Percentiles rank a stretch among this genome's conserved stretches.
phyloP scores from a whole-genome alignment of 2,329 filamentous ascomycete genomes.

The Plectosphaerella sp. region DNA sequence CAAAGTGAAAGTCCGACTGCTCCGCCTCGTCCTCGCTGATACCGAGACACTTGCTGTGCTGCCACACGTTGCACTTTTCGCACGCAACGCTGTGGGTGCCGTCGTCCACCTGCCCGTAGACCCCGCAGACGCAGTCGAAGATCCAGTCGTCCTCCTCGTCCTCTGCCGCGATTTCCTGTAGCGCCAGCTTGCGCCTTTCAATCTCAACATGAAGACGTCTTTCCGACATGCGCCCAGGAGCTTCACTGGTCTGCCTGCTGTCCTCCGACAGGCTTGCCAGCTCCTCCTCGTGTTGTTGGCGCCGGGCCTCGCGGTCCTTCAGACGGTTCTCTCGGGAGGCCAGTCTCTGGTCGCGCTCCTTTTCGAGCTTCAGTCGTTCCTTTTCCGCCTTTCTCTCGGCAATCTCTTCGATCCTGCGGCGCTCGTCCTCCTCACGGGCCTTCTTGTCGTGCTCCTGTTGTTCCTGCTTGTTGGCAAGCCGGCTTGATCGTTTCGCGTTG shows the following conservation, averaged over 20 bases:
- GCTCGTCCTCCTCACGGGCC: constrained; percentile 62
- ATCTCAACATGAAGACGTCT: constrained; percentile 79
- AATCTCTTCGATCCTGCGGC: constrained; percentile 60
- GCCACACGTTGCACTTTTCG: constrained; percentile 92
- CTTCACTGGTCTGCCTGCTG: constrained; percentile 54
- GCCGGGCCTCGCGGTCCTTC: constrained; percentile 79
- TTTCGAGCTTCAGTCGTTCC: constrained; percentile 53
- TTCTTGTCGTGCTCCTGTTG: constrained; percentile 71
- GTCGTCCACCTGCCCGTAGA: constrained; percentile 90
- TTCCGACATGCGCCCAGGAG: constrained; percentile 64
- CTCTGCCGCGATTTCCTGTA: constrained; percentile 59
- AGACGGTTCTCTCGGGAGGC: constrained; percentile 82
- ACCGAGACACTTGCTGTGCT: constrained; percentile 88
- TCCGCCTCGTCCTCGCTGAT: constrained; percentile 78
- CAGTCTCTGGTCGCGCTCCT: constrained; percentile 74
- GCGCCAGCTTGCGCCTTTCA: constrained; percentile 70
- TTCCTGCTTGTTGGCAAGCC: constrained; percentile 78
- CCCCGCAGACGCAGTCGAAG: constrained; percentile 90
- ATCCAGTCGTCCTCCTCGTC: constrained; percentile 78
- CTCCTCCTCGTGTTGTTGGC: constrained; percentile 80
- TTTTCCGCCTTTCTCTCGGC: constrained; percentile 65
- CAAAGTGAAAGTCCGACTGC: constrained; percentile 78
- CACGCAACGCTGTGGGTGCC: constrained; percentile 91
- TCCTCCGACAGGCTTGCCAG: constrained; percentile 74
- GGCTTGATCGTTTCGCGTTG: constrained; percentile 89